Evolutionary conservation across 805 yeast species (phyloP).

Genomic region (Clavispora asparagi): DNA sequence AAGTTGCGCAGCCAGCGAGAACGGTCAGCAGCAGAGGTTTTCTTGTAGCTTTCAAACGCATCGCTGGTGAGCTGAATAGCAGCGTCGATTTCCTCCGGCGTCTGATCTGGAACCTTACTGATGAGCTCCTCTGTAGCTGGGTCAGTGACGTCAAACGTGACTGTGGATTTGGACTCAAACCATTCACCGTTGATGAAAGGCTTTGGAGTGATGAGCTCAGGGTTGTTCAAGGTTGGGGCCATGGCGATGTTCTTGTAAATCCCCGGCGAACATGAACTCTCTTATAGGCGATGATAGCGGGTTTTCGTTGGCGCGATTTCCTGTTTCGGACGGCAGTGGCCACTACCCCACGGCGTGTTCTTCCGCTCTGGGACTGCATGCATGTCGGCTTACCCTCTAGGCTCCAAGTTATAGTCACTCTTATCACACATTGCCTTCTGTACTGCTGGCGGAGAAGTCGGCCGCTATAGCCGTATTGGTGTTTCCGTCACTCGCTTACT

Average conservation of each 20-base stretch:
- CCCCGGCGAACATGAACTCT: background rate
- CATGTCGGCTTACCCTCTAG: background rate
- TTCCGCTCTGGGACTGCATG: background rate
- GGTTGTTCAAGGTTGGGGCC: conserved; percentile 26
- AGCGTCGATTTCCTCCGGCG: conserved; percentile 36
- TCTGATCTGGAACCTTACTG: conserved; percentile 39
- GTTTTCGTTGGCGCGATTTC: background rate
- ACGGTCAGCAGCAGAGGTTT: conserved; percentile 47
- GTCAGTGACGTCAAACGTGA: conserved; percentile 33
- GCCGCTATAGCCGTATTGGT: too few relatives aligned
- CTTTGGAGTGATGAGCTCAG: conserved; percentile 24
- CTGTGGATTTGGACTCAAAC: conserved; percentile 32
- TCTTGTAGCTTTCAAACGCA: conserved; percentile 42
- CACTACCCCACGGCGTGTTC: background rate
- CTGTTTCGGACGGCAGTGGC: background rate
- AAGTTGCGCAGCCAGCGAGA: conserved; percentile 46
- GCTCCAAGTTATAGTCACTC: background rate
- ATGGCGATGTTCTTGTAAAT: background rate
- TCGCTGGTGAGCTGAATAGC: conserved; percentile 46
- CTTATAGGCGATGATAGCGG: background rate
- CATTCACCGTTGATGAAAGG: conserved; percentile 38
- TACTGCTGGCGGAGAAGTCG: too few relatives aligned
- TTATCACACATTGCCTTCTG: too few relatives aligned
- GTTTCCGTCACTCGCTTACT: too few relatives aligned
- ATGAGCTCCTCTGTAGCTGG: conserved; percentile 38